Evolutionary conservation across 1,284 basidiomycete genomes (phyloP), one percentile per base, ranked within the genome.

Genomic region (Trichosporon asahii): DNA sequence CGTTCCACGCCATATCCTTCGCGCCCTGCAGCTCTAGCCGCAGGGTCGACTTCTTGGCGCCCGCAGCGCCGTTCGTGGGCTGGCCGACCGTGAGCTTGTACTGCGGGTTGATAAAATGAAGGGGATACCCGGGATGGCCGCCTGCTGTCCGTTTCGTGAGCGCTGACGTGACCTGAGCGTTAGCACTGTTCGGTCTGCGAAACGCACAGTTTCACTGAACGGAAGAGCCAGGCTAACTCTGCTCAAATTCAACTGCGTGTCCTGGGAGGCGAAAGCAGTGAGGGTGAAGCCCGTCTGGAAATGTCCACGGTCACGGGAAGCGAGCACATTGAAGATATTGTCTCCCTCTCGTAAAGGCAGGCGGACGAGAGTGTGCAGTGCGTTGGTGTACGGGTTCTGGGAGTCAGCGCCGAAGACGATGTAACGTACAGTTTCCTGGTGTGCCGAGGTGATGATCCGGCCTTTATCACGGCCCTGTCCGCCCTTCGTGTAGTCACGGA

Each of bases 41-140:
- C 14, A 90, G 77, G 7, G 82, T 79, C 0, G 86, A 84, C 74
- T 87, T 88, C 61, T 69, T 69, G 46, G 65, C 44, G 5, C 67
- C 69, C 44, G 66, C 31, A 2, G 65, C 11, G 8, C 27, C 55
- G 7, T 53, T 15, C 9, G 29, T 33, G 1, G 40, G n/a, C 25
- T 37, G 23, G 67, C 64, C 57, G 85, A 95, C 83, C 2, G 81
- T 85, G 3, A 98, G 83, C 64, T 86, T 85, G 80, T 92, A 98
- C 79, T 98, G 94, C 0, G 95, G 95, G 78, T 98, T 98, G 69
- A 88, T 83, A 88, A 95, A 91, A 83, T 93, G 97, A 0, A 90
- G 90, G 0, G 92, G 88, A 74, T 89, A 86, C 0, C 88, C 88
- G 64, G 89, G 88, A 77, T 95, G 95, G 0, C 95, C 95, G 0